phyloP scores from a whole-genome alignment of 768 basidiomycete genomes.

The Galerina marginata region DNA sequence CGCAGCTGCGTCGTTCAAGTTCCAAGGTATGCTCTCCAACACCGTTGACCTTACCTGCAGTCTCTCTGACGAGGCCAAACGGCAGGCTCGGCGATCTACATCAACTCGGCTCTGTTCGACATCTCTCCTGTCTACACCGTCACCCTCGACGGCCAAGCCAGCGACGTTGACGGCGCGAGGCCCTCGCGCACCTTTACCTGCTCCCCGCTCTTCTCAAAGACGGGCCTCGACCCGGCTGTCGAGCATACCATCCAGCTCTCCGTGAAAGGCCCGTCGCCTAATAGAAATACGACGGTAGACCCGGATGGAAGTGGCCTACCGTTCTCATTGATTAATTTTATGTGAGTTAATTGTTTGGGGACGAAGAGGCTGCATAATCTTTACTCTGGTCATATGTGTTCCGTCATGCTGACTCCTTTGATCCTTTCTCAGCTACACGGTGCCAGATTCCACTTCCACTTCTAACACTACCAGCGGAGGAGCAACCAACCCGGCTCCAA shows the following conservation, averaged over 20 bases:
- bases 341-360: constrained; percentile 5
- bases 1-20: constrained; percentile 18
- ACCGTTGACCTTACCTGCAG: background rate
- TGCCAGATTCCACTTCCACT: background rate
- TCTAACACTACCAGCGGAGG: background rate
- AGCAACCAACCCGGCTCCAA: background rate
- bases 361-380: too few relatives aligned
- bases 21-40: constrained; percentile 12
- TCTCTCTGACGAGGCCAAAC: background rate
- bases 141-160: constrained; percentile 14
- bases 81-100: constrained; percentile 14
- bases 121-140: constrained; percentile 17
- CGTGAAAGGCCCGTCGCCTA: constrained; percentile 13
- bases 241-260: constrained; percentile 13
- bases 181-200: constrained; percentile 7
- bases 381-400: background rate
- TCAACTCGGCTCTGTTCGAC: constrained; percentile 5
- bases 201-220: constrained; percentile 7
- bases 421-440: background rate
- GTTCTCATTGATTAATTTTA: constrained; percentile 17
- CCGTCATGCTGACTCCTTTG: background rate
- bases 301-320: background rate
- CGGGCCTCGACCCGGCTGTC: constrained; percentile 9
- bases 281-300: constrained; percentile 10
- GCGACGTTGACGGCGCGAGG: constrained; percentile 12